Conservation (phyloP, 495 filamentous ascomycete genomes). For the Parmelia sp. region DNA sequence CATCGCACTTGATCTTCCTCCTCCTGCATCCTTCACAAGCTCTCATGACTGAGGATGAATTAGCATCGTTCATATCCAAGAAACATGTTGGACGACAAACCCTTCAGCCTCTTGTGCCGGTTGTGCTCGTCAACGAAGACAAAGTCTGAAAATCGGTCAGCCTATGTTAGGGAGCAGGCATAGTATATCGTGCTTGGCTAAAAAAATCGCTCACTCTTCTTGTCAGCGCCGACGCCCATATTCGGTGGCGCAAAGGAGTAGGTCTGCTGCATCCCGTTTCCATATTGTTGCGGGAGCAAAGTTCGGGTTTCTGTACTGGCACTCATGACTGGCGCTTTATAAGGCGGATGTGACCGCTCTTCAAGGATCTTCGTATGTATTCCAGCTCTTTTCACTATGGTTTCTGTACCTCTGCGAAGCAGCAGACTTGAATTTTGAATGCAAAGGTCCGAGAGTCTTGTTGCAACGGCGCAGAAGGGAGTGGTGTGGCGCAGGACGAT, state of each 20-base stretch:
- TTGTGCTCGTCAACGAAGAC: constrained; percentile 99
- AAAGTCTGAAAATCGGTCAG: constrained; percentile 60
- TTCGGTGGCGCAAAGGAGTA: constrained; percentile 45
- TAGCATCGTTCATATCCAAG: not conserved
- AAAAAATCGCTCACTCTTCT: constrained; percentile 24
- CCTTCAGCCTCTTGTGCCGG: constrained; percentile 93
- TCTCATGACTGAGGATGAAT: constrained; percentile 73
- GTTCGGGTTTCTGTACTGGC: constrained; percentile 17
- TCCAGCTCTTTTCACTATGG: not conserved
- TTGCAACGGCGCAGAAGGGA: not conserved
- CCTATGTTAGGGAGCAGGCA: not conserved
- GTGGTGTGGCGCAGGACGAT: not conserved
- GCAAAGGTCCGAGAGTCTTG: not conserved
- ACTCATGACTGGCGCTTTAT: constrained; percentile 8
- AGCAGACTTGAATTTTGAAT: not conserved
- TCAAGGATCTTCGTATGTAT: not conserved
- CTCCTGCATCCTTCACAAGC: constrained; percentile 94
- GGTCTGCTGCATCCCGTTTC: constrained; percentile 20
- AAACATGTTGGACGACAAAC: constrained; percentile 41
- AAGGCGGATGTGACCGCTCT: not conserved
- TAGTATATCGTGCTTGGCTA: not conserved
- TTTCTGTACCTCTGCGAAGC: not conserved
- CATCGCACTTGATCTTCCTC: constrained; percentile 85
- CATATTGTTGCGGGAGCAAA: constrained; percentile 19
- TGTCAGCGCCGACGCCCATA: constrained; percentile 25